Evolutionary conservation across 495 filamentous ascomycete species (phyloP).

Genomic region (Bacidia rubella): DNA sequence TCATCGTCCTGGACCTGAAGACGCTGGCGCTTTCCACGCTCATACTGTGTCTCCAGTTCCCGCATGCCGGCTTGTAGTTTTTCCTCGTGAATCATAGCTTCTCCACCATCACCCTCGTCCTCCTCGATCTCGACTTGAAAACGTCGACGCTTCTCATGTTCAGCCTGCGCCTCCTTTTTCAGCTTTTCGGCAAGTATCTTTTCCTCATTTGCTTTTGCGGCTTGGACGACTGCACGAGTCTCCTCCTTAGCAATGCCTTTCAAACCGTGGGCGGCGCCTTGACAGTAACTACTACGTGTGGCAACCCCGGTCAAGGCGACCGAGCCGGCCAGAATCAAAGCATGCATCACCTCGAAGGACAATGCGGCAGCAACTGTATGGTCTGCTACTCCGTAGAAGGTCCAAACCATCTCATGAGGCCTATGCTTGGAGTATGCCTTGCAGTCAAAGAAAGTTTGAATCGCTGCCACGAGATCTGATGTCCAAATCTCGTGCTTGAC

Average conservation of each 20-base stretch:
- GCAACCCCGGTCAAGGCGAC: slow-evolving; percentile 17
- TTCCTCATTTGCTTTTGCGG: slow-evolving; percentile 18
- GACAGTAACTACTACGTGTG: slow-evolving; percentile 20
- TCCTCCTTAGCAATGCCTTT: slow-evolving; percentile 19
- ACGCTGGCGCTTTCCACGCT: neutral
- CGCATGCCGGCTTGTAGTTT: slow-evolving; percentile 7
- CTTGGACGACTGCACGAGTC: slow-evolving; percentile 14
- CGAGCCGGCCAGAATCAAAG: slow-evolving; percentile 22
- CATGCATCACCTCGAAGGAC: slow-evolving; percentile 22
- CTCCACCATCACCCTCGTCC: neutral
- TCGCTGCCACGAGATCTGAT: slow-evolving; percentile 6
- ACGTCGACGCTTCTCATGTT: slow-evolving; percentile 6
- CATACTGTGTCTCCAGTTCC: slow-evolving; percentile 7
- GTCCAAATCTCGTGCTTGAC: slow-evolving; percentile 8
- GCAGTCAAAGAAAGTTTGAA: slow-evolving; percentile 16
- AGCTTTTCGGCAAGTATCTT: slow-evolving; percentile 14
- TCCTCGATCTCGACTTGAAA: neutral
- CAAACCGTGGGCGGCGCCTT: slow-evolving; percentile 22
- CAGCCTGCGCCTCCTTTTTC: slow-evolving; percentile 13
- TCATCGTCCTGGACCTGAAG: neutral
- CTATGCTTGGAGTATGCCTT: slow-evolving; percentile 7
- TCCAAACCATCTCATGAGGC: slow-evolving; percentile 13
- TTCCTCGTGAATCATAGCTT: no score
- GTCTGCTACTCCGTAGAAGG: slow-evolving; percentile 23
- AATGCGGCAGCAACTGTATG: slow-evolving; percentile 25